These are phyloP conservation scores for Gaeumannomyces sp. DNA, from an alignment of 2,329 filamentous ascomycete genomes.

Conservation along the genomic window DNA sequence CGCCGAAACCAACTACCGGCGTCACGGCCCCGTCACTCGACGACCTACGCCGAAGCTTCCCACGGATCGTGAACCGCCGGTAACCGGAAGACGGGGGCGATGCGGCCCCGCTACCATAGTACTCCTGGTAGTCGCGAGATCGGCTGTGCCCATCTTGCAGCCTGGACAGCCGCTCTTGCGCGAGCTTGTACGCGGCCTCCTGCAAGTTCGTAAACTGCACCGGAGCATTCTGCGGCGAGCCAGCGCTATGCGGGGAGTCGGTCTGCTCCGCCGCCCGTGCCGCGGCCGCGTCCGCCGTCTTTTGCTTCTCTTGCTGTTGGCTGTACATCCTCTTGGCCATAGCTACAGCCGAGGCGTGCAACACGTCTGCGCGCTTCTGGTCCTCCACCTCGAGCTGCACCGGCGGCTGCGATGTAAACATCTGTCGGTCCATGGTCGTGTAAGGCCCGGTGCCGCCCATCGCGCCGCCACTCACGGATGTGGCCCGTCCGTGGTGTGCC, in stretches of 20 bases:
- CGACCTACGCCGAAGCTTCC: constrained; percentile 55
- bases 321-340: constrained; percentile 88
- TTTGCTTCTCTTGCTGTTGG: constrained; percentile 62
- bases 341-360: constrained; percentile 76
- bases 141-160: constrained; percentile 66
- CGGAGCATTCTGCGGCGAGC: constrained; percentile 14
- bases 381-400: constrained; percentile 70
- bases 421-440: constrained; percentile 62
- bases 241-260: constrained; percentile 22
- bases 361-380: constrained; percentile 60
- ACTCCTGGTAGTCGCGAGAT: constrained; percentile 57
- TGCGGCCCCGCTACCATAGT: constrained; percentile 58
- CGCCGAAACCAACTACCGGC: background rate
- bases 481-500: constrained; percentile 49
- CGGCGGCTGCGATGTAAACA: constrained; percentile 73
- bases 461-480: constrained; percentile 35
- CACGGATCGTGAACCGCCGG: constrained; percentile 43
- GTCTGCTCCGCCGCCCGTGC: constrained; percentile 28
- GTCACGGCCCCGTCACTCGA: constrained; percentile 57
- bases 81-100: constrained; percentile 24
- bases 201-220: constrained; percentile 60
- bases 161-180: constrained; percentile 74
- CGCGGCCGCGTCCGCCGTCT: constrained; percentile 46
- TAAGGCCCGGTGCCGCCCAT: constrained; percentile 62
- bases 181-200: constrained; percentile 79